Conservation (phyloP, 2,329 filamentous ascomycete species). For the Penicillium sp. region DNA sequence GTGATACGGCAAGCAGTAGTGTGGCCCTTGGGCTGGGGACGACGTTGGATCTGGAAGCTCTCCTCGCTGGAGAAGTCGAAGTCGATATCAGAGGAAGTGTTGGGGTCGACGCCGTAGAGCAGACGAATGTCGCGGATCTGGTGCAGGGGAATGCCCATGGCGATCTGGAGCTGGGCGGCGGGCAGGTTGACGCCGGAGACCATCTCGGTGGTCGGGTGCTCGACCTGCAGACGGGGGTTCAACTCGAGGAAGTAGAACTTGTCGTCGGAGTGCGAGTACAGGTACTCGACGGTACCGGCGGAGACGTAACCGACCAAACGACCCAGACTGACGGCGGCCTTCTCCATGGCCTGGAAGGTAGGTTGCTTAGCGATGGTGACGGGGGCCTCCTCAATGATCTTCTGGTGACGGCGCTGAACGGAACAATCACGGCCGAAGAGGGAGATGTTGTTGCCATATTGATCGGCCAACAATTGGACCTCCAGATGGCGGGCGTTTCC, state of each 20-base stretch:
- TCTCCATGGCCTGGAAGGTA: slow-evolving; percentile 96
- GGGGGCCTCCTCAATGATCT: slow-evolving; percentile 98
- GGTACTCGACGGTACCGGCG: slow-evolving; percentile 96
- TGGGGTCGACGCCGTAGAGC: slow-evolving; percentile 92
- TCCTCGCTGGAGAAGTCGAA: slow-evolving; percentile 91
- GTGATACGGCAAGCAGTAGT: slow-evolving; percentile 99
- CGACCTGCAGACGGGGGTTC: slow-evolving; percentile 98
- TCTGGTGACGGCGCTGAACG: slow-evolving; percentile 96
- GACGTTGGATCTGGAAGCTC: slow-evolving; percentile 81
- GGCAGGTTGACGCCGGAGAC: slow-evolving; percentile 97
- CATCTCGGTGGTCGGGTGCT: slow-evolving; percentile 99
- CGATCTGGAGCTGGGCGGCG: slow-evolving; percentile 95
- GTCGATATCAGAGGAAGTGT: slow-evolving; percentile 84
- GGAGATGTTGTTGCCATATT: slow-evolving; percentile 99
- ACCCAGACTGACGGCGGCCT: slow-evolving; percentile 90
- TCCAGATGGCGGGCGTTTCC: slow-evolving; percentile 96
- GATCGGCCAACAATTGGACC: slow-evolving; percentile 94
- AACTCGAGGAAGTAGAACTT: slow-evolving; percentile 99
- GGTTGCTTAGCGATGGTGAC: slow-evolving; percentile 90
- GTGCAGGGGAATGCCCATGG: slow-evolving; percentile 97
- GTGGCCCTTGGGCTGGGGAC: slow-evolving; percentile 92
- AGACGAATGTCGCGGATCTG: slow-evolving; percentile 94
- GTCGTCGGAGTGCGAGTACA: slow-evolving; percentile 97
- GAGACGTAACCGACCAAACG: slow-evolving; percentile 97
- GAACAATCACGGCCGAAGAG: slow-evolving; percentile 98